phyloP scores from a whole-genome alignment of 192 early-diverging fungal species.

The Umbelopsis vinacea region DNA sequence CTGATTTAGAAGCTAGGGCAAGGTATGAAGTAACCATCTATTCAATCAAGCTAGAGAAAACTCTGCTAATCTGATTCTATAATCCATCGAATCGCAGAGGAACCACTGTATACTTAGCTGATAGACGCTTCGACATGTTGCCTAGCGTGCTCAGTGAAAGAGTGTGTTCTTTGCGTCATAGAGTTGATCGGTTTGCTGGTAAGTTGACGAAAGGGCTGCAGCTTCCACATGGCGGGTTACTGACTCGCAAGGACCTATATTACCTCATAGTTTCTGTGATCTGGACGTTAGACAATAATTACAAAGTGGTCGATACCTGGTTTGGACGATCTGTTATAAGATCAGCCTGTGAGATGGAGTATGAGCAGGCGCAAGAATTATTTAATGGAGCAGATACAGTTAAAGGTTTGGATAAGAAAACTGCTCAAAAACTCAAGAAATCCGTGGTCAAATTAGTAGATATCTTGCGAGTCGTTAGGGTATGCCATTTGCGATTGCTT shows the following conservation, averaged over 20 bases:
- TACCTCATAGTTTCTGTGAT: slow-evolving; percentile 61
- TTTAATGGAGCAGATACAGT: slow-evolving; percentile 59
- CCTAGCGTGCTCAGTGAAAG: slow-evolving; percentile 74
- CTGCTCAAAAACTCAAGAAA: slow-evolving; percentile 26
- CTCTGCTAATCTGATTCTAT: not conserved
- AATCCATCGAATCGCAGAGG: slow-evolving; percentile 43
- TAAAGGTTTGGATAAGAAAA: slow-evolving; percentile 42
- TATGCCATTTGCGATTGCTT: slow-evolving; percentile 17
- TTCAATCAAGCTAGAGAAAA: not conserved
- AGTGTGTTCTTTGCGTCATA: slow-evolving; percentile 70
- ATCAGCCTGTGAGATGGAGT: slow-evolving; percentile 77
- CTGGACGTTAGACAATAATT: slow-evolving; percentile 63
- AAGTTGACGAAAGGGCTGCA: slow-evolving; percentile 1
- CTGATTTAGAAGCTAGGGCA: slow-evolving; percentile 71
- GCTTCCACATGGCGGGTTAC: not conserved
- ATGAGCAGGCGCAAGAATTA: slow-evolving; percentile 75
- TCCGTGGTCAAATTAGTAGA: slow-evolving; percentile 51
- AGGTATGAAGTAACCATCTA: slow-evolving; percentile 27
- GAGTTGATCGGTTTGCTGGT: slow-evolving; percentile 69
- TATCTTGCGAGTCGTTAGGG: slow-evolving; percentile 59
- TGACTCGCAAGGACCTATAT: not conserved
- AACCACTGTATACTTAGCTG: slow-evolving; percentile 79
- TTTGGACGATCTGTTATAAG: slow-evolving; percentile 75
- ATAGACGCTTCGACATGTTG: slow-evolving; percentile 83
- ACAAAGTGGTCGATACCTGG: slow-evolving; percentile 62